A percentile compares a stretch with the other conserved stretches of the same genome.
Evolutionary conservation across 2,329 filamentous ascomycete species (phyloP).

Genomic region (Ascochyta clinopodiicola): DNA sequence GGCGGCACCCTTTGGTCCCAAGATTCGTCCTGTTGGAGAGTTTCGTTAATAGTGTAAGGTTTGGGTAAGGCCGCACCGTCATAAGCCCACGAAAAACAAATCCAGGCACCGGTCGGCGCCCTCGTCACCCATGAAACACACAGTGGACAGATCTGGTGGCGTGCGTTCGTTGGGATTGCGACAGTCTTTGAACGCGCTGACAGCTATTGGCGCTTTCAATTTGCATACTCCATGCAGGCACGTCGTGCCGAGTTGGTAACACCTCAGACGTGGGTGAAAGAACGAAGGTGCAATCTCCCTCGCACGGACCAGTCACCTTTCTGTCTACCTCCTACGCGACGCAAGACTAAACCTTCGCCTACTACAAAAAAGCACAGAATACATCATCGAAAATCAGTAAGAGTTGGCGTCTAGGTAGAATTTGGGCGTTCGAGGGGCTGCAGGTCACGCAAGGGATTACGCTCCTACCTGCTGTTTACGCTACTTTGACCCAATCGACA

Average conservation of each 20-base stretch:
- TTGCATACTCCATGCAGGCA: constrained; percentile 1
- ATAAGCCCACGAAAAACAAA: constrained; percentile 7
- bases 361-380: constrained; percentile 5
- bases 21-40: background rate
- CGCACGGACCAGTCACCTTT: constrained; percentile 9
- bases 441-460: constrained; percentile 8
- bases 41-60: background rate
- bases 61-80: background rate
- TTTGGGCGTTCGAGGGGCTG: background rate
- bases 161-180: background rate
- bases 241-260: background rate
- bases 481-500: constrained; percentile 5
- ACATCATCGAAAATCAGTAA: constrained; percentile 1
- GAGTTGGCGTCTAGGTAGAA: background rate
- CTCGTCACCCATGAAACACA: constrained; percentile 1
- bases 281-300: constrained; percentile 1
- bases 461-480: constrained; percentile 1
- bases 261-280: constrained; percentile 5
- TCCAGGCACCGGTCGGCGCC: constrained; percentile 1
- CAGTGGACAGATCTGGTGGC: constrained; percentile 13
- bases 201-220: background rate
- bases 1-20: background rate
- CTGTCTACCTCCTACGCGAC: background rate
- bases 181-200: background rate
- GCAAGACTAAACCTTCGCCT: constrained; percentile 1